Evolutionary conservation across 2,329 filamentous ascomycete species (phyloP).

Genomic region (Hymenoscyphus salicellus): DNA sequence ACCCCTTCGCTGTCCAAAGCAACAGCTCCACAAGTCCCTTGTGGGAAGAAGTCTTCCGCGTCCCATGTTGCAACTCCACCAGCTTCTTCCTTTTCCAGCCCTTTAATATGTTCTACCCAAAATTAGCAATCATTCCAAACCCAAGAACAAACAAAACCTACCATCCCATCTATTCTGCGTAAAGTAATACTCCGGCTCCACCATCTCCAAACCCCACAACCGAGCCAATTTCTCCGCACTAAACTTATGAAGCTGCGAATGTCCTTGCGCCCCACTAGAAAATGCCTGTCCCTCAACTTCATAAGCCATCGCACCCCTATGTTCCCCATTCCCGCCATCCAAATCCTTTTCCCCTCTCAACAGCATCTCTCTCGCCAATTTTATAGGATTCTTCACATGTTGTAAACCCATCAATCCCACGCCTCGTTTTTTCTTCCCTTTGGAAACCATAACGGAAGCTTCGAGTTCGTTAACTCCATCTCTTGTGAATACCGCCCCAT

Average conservation of each 20-base stretch:
- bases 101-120: constrained; percentile 56
- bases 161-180: constrained; percentile 73
- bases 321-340: constrained; percentile 41
- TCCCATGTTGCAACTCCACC: constrained; percentile 55
- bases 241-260: constrained; percentile 65
- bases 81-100: constrained; percentile 47
- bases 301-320: constrained; percentile 31
- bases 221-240: constrained; percentile 67
- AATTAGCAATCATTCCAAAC: neutral
- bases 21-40: constrained; percentile 82
- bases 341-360: constrained; percentile 62
- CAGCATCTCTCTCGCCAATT: constrained; percentile 69
- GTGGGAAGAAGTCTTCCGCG: constrained; percentile 65
- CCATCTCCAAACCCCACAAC: constrained; percentile 67
- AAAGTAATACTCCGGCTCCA: constrained; percentile 69
- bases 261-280: constrained; percentile 53
- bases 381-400: constrained; percentile 75
- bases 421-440: constrained; percentile 69
- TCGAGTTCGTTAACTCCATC: constrained; percentile 83
- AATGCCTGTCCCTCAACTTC: neutral
- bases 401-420: constrained; percentile 72
- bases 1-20: constrained; percentile 74
- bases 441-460: constrained; percentile 80
- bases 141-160: constrained; percentile 2
- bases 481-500: constrained; percentile 82